Conservation (phyloP, 2,329 filamentous ascomycete species). For the Hypoxylon sp. region DNA sequence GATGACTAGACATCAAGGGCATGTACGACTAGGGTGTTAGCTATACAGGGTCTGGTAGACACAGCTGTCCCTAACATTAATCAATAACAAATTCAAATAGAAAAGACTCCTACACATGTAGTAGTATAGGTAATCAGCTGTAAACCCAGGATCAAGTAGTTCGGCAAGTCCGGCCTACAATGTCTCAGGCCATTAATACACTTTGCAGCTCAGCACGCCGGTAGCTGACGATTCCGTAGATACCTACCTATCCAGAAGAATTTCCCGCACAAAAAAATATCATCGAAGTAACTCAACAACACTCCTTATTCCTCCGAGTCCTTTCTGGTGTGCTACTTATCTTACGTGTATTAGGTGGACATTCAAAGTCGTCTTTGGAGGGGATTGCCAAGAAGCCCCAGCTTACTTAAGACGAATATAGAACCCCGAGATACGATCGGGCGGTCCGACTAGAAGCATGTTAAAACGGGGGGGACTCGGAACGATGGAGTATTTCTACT, state of each 20-base stretch:
- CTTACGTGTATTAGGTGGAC: background rate
- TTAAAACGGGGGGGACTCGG: background rate
- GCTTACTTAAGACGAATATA: background rate
- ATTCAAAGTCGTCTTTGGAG: background rate
- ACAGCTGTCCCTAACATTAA: background rate
- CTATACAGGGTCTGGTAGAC: conserved; percentile 1
- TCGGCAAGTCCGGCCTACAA: conserved; percentile 1
- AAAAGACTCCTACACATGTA: background rate
- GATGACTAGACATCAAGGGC: conserved; percentile 76
- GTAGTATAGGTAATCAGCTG: background rate
- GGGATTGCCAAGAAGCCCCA: background rate
- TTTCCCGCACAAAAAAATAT: conserved; percentile 15
- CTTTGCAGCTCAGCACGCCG: background rate
- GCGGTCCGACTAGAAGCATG: background rate
- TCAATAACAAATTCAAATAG: conserved; percentile 9
- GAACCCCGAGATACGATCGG: background rate
- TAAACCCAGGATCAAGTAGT: background rate
- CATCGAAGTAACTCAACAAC: conserved; percentile 5
- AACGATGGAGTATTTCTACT: conserved; percentile 3
- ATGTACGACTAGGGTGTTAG: background rate
- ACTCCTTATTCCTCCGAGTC: background rate
- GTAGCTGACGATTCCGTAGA: background rate
- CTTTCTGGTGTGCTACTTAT: background rate
- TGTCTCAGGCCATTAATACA: background rate
- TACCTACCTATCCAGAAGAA: background rate